A percentile compares a stretch with the other conserved stretches of the same genome.
phyloP scores from a whole-genome alignment of 352 stramenopile genomes.

The Phytophthora pluvialis region DNA sequence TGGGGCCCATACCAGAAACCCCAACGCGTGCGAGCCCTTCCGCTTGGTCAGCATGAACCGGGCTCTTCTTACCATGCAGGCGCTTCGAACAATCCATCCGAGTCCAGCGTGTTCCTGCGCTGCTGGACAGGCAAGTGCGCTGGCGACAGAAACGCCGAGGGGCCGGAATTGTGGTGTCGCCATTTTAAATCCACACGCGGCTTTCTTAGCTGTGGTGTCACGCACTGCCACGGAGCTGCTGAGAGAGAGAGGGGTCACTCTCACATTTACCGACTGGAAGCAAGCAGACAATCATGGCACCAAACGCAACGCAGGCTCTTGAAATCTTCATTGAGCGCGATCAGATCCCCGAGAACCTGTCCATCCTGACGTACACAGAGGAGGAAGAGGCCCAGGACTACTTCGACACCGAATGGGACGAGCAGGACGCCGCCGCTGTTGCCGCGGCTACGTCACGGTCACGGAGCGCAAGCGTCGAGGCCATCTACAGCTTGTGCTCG shows the following conservation, averaged over 20 bases:
- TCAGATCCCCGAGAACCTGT: slow-evolving; percentile 24
- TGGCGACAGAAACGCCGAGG: slow-evolving; percentile 36
- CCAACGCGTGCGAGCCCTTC: not conserved
- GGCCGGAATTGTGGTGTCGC: slow-evolving; percentile 14
- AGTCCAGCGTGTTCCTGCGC: slow-evolving; percentile 7
- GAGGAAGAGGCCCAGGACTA: slow-evolving; percentile 28
- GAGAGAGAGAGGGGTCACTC: slow-evolving; percentile 25
- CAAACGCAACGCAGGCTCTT: slow-evolving; percentile 13
- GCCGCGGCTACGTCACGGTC: not conserved
- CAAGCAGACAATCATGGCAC: slow-evolving; percentile 20
- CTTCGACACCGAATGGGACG: slow-evolving; percentile 30
- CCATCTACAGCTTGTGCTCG: slow-evolving; percentile 16
- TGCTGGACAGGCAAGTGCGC: slow-evolving; percentile 29
- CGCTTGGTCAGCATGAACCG: slow-evolving; percentile 6
- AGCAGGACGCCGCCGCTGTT: slow-evolving; percentile 7
- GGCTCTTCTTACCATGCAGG: too few relatives aligned
- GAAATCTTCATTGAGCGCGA: slow-evolving; percentile 32
- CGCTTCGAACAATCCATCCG: slow-evolving; percentile 3
- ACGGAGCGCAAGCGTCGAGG: slow-evolving; percentile 13
- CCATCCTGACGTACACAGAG: slow-evolving; percentile 32
- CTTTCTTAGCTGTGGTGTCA: slow-evolving; percentile 20
- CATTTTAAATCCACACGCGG: slow-evolving; percentile 19
- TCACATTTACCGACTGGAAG: slow-evolving; percentile 21
- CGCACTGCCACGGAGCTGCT: slow-evolving; percentile 2
- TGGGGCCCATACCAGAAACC: too few relatives aligned